Conservation (phyloP, 2,329 filamentous ascomycete genomes). For the Penicillium janthinellum region DNA sequence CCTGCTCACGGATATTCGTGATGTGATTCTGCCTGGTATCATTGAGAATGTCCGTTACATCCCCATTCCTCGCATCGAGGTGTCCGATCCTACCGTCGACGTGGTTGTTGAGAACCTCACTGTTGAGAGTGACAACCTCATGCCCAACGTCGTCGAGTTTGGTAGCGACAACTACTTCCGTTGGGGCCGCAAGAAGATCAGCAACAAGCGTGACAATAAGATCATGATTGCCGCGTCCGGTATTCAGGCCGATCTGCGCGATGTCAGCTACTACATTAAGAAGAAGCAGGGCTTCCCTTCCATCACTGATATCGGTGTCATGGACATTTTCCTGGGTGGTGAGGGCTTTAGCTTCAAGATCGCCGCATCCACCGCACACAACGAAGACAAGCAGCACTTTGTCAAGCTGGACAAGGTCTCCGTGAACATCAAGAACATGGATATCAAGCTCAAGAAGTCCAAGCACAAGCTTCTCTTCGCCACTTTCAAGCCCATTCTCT, state of each 20-base stretch:
- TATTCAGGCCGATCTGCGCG: conserved; percentile 83
- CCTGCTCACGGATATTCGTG: conserved; percentile 81
- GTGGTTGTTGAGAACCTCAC: conserved; percentile 92
- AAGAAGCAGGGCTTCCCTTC: conserved; percentile 91
- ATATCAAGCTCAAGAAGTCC: conserved; percentile 90
- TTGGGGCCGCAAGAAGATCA: conserved; percentile 86
- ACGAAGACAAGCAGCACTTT: conserved; percentile 75
- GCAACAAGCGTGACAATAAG: conserved; percentile 79
- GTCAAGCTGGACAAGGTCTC: conserved; percentile 92
- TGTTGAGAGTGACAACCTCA: conserved; percentile 93
- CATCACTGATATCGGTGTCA: conserved; percentile 82
- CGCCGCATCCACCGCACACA: conserved; percentile 78
- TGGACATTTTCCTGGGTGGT: conserved; percentile 84
- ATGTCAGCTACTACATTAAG: conserved; percentile 93
- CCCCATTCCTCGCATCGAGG: conserved; percentile 91
- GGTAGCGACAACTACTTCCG: conserved; percentile 92
- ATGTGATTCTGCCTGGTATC: conserved; percentile 79
- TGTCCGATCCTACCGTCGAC: conserved; percentile 80
- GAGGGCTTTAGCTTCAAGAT: conserved; percentile 90
- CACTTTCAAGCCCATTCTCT: conserved; percentile 81
- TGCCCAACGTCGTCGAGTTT: conserved; percentile 88
- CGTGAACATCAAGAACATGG: conserved; percentile 77
- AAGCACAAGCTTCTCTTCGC: conserved; percentile 90
- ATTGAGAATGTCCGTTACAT: conserved; percentile 88
- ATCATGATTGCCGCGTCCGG: conserved; percentile 83